Evolutionary conservation across 495 filamentous ascomycete genomes (phyloP).

Genomic region (Astrothelium subdiscretum): DNA sequence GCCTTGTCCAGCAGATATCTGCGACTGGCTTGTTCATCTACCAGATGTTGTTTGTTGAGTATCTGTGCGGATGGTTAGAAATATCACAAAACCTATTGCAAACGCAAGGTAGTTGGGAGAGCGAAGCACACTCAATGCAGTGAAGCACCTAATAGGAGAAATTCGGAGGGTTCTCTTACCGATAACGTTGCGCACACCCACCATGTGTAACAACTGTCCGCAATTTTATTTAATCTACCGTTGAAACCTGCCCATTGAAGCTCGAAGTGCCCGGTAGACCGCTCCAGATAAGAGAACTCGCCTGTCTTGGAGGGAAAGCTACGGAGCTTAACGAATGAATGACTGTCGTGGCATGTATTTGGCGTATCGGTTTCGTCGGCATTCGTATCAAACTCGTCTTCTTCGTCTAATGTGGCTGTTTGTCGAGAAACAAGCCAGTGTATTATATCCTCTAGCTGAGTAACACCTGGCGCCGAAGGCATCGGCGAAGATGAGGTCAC

Average conservation of each 20-base stretch:
- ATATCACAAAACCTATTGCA: not conserved
- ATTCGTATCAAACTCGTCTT: constrained; percentile 31
- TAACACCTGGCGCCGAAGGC: constrained; percentile 11
- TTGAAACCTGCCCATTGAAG: constrained; percentile 61
- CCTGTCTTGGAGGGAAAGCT: constrained; percentile 15
- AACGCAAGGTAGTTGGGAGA: not conserved
- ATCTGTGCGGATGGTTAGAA: constrained; percentile 36
- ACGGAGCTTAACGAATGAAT: constrained; percentile 16
- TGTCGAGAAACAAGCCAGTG: constrained; percentile 65
- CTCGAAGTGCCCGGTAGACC: constrained; percentile 14
- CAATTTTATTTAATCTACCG: constrained; percentile 75
- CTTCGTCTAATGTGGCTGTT: constrained; percentile 25
- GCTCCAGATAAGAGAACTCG: constrained; percentile 9
- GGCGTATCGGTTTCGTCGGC: constrained; percentile 18
- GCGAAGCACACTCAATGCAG: no score
- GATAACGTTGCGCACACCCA: constrained; percentile 69
- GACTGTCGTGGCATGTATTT: constrained; percentile 16
- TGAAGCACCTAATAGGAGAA: no score
- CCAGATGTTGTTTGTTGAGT: constrained; percentile 48
- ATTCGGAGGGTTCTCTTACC: constrained; percentile 32
- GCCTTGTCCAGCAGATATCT: constrained; percentile 76
- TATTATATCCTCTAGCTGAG: constrained; percentile 36
- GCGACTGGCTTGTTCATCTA: constrained; percentile 49
- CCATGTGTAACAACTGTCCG: constrained; percentile 91
- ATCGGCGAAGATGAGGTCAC: not conserved